phyloP scores from a whole-genome alignment of 495 filamentous ascomycete genomes.

The Penicillium odoratum region DNA sequence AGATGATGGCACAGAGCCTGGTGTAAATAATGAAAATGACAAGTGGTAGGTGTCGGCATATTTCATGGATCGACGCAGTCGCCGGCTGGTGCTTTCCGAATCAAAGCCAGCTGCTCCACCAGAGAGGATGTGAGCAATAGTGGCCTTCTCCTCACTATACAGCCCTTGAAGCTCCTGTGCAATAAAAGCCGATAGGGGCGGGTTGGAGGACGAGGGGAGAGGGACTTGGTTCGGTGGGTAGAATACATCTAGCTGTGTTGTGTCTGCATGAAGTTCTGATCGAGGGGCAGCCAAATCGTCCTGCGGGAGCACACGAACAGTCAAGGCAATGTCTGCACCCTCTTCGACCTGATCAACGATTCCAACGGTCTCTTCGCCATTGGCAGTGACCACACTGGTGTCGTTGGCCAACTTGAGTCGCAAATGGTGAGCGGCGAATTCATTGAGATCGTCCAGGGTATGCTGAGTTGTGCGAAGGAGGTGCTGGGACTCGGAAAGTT shows the following conservation, averaged over 20 bases:
- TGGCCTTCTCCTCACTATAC: conserved; percentile 87
- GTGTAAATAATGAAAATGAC: conserved; percentile 92
- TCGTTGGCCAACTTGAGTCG: conserved; percentile 67
- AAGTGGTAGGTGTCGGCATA: conserved; percentile 94
- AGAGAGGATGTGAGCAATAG: conserved; percentile 78
- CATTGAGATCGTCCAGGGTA: conserved; percentile 84
- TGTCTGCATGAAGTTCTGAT: conserved; percentile 65
- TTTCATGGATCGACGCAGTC: conserved; percentile 78
- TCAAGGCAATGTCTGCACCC: conserved; percentile 60
- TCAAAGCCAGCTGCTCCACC: conserved; percentile 34
- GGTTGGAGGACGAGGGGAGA: conserved; percentile 64
- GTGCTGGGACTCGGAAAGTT: conserved; percentile 68
- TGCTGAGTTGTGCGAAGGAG: conserved; percentile 84
- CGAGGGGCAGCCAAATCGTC: conserved; percentile 51
- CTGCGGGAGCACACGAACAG: conserved; percentile 66
- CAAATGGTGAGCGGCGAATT: conserved; percentile 88
- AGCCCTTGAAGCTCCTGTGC: conserved; percentile 74
- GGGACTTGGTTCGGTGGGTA: conserved; percentile 77
- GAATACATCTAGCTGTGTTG: conserved; percentile 72
- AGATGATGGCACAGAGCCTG: conserved; percentile 69
- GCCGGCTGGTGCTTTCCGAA: conserved; percentile 52
- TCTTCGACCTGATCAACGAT: conserved; percentile 15
- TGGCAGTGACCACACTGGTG: conserved; percentile 17
- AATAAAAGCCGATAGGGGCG: conserved; percentile 76
- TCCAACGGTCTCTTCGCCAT: conserved; percentile 5